Evolutionary conservation across 257 asterid genomes (phyloP).

Genomic region (Gentiana dahurica): DNA sequence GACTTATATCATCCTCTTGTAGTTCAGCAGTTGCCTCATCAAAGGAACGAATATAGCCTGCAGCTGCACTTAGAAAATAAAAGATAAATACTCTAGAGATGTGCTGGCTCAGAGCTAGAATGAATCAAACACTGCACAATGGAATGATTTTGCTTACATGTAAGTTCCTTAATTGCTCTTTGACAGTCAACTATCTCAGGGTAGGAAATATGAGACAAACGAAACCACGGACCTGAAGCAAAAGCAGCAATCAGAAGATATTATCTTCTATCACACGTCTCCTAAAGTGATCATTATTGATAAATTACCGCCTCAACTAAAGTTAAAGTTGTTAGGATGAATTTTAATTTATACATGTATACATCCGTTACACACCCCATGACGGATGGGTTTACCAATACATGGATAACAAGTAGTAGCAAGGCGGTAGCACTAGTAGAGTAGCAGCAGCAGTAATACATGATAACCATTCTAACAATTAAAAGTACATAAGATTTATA

Average conservation of each 20-base stretch:
- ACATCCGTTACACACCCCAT: too few relatives aligned
- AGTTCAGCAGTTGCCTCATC: constrained; percentile 27
- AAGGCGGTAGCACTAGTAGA: too few relatives aligned
- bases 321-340: too few relatives aligned
- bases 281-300: not conserved
- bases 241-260: constrained; percentile 5
- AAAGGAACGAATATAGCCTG: constrained; percentile 52
- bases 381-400: too few relatives aligned
- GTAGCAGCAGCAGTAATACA: too few relatives aligned
- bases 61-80: constrained; percentile 28
- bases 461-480: too few relatives aligned
- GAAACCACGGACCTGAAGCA: constrained; percentile 90
- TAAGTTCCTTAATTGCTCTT: constrained; percentile 54
- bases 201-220: constrained; percentile 62
- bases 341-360: too few relatives aligned
- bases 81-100: not conserved
- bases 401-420: too few relatives aligned
- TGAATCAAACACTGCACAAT: constrained; percentile 5
- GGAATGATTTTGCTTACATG: constrained; percentile 37
- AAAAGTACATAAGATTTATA: too few relatives aligned
- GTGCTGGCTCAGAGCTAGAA: not conserved
- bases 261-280: not conserved
- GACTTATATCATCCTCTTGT: constrained; percentile 41
- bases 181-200: constrained; percentile 61
- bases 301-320: too few relatives aligned